Conservation (phyloP, 2,329 filamentous ascomycete species). For the Aspergillus jensenii region DNA sequence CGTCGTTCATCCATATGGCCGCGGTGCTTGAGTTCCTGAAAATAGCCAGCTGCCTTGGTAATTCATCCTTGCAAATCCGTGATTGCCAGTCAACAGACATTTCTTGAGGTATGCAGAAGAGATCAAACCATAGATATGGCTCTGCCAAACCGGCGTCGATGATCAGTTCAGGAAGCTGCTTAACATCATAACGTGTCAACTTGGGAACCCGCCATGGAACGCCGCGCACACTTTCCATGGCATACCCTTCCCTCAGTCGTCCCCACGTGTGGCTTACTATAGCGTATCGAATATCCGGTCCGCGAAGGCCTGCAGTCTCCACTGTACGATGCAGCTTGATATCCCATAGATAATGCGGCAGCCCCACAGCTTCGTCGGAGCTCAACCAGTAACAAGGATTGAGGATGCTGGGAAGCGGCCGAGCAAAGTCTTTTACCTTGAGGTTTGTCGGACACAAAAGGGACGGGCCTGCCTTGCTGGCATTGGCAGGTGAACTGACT, state of each 20-base stretch:
- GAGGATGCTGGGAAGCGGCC: neutral
- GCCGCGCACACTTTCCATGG: neutral
- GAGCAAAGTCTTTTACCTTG: neutral
- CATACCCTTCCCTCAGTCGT: neutral
- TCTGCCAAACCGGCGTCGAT: neutral
- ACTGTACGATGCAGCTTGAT: neutral
- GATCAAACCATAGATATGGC: too few relatives aligned
- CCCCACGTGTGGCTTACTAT: neutral
- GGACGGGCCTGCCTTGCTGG: too few relatives aligned
- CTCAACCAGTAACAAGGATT: neutral
- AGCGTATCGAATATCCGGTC: neutral
- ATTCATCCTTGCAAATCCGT: too few relatives aligned
- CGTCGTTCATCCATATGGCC: too few relatives aligned
- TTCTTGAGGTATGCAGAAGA: too few relatives aligned
- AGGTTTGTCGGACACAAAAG: neutral
- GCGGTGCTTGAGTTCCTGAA: too few relatives aligned
- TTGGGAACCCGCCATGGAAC: too few relatives aligned
- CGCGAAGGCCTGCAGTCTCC: neutral
- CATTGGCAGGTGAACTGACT: too few relatives aligned
- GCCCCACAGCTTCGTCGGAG: neutral
- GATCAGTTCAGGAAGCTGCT: neutral
- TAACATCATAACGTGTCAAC: neutral
- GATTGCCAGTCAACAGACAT: too few relatives aligned
- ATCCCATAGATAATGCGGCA: neutral
- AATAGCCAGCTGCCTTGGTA: too few relatives aligned